Percentiles rank a stretch among this genome's conserved stretches.
phyloP scores from a whole-genome alignment of 352 stramenopile genomes.

The Phytophthora pisi region DNA sequence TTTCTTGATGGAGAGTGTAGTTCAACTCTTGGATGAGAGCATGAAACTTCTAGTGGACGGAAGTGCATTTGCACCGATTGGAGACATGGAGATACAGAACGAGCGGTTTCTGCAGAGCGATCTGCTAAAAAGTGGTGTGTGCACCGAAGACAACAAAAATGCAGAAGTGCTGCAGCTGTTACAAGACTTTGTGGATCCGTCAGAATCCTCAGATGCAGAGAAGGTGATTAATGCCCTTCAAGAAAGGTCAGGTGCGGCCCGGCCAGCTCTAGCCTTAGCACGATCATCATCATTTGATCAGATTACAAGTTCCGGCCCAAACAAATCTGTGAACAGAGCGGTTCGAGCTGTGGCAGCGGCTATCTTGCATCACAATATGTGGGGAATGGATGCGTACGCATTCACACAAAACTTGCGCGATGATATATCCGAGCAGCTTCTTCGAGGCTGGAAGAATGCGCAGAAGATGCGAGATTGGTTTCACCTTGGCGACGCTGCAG shows the following conservation, averaged over 20 bases:
- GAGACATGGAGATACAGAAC: slow-evolving; percentile 55
- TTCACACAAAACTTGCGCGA: slow-evolving; percentile 59
- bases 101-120: slow-evolving; percentile 67
- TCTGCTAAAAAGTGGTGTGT: slow-evolving; percentile 68
- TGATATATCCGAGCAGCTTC: slow-evolving; percentile 71
- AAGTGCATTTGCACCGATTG: slow-evolving; percentile 51
- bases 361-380: slow-evolving; percentile 90
- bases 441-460: slow-evolving; percentile 81
- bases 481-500: slow-evolving; percentile 76
- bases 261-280: slow-evolving; percentile 18
- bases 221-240: slow-evolving; percentile 53
- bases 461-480: slow-evolving; percentile 91
- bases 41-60: slow-evolving; percentile 58
- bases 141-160: slow-evolving; percentile 52
- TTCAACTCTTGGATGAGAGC: slow-evolving; percentile 59
- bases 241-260: slow-evolving; percentile 27
- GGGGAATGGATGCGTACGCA: slow-evolving; percentile 82
- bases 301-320: slow-evolving; percentile 41
- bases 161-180: slow-evolving; percentile 62
- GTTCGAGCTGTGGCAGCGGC: slow-evolving; percentile 75
- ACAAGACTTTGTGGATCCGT: slow-evolving; percentile 57
- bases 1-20: slow-evolving; percentile 50
- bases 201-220: slow-evolving; percentile 46
- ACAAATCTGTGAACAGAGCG: slow-evolving; percentile 54
- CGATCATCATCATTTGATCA: slow-evolving; percentile 49